Evolutionary conservation across 2,329 filamentous ascomycete genomes (phyloP), one percentile per base, ranked within the genome.

Genomic region (Hypoxylon rubiginosum): DNA sequence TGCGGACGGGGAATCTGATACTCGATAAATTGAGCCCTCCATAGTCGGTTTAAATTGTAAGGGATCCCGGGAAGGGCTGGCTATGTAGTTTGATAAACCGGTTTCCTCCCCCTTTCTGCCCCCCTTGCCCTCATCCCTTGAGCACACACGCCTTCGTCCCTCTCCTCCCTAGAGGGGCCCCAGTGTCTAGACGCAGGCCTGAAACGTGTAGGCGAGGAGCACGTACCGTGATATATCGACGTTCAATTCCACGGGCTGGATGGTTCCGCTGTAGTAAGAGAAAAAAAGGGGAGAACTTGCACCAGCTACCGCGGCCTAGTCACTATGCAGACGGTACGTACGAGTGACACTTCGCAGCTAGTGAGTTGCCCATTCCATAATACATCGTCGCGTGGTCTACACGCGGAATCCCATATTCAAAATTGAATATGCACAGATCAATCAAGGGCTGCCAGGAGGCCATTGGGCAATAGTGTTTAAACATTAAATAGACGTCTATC

Each of bases 11-110:
- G 64, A 67, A 67, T 60, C 52, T 26, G 11, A 28, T 11, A 48
- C 48, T 50, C 52, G 56, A 64, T 64, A 64, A 64, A 67, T 67
- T 64, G 53, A 49, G 43, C 36, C 34, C 55, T 39, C 17, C 62
- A 46, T 43, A 41, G 49, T 45, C 17, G 46, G 15, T 32, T 45
- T 21, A 30, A 41, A 57, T 60, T 36, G 32, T 17, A 60, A 61
- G 57, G 62, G 62, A 46, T 52, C 48, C 10, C 17, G 1, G 10
- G 9, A 21, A 36, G 21, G n/a, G 28, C 13, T 26, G 13, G 45
- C 11, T n/a, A n/a, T n/a, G n/a, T n/a, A 28, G 11, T 5, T 13
- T 2, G 10, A n/a, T 8, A 15, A 15, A n/a, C 28, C 15, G 28
- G 21, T 17, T 28, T 17, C n/a, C 1, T 11, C 26, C n/a, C 28